These are phyloP conservation scores for Penicillium arizonense DNA, from an alignment of 495 filamentous ascomycete species.

Conservation along the genomic window DNA sequence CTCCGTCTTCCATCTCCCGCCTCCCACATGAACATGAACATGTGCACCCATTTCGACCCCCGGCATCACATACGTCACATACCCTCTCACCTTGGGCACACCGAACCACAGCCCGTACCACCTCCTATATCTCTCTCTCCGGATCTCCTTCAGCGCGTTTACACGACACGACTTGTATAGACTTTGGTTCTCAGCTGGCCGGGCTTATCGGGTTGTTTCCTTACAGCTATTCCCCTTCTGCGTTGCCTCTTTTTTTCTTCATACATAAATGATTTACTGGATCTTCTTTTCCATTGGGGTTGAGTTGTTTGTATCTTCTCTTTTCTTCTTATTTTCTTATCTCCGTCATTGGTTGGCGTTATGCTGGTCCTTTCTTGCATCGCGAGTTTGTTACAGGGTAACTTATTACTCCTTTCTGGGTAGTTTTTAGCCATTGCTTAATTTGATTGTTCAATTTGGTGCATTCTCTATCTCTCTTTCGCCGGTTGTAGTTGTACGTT, in stretches of 20 bases:
- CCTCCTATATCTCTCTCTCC: neutral
- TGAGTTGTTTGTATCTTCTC: constrained; percentile 5
- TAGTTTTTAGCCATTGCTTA: neutral
- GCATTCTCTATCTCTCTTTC: no score
- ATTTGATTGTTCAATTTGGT: no score
- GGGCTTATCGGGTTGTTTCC: constrained; percentile 14
- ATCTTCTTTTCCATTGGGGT: neutral
- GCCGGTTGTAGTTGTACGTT: no score
- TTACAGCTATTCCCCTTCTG: constrained; percentile 17
- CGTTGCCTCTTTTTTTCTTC: constrained; percentile 6
- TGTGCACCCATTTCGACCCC: constrained; percentile 10
- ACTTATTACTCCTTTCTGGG: neutral
- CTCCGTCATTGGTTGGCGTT: constrained; percentile 24
- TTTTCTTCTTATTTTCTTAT: constrained; percentile 5
- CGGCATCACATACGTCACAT: constrained; percentile 20
- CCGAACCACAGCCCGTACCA: constrained; percentile 1
- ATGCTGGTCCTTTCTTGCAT: constrained; percentile 16
- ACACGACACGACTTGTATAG: constrained; percentile 29
- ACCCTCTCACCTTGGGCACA: constrained; percentile 4
- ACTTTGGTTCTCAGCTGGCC: constrained; percentile 21
- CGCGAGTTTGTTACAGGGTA: neutral
- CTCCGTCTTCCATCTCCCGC: constrained; percentile 6
- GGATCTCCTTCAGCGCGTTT: constrained; percentile 19
- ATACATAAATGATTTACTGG: constrained; percentile 26
- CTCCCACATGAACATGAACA: constrained; percentile 6